These are phyloP conservation scores for Neurospora sp. DNA, from an alignment of 495 filamentous ascomycete species.

Conservation along the genomic window DNA sequence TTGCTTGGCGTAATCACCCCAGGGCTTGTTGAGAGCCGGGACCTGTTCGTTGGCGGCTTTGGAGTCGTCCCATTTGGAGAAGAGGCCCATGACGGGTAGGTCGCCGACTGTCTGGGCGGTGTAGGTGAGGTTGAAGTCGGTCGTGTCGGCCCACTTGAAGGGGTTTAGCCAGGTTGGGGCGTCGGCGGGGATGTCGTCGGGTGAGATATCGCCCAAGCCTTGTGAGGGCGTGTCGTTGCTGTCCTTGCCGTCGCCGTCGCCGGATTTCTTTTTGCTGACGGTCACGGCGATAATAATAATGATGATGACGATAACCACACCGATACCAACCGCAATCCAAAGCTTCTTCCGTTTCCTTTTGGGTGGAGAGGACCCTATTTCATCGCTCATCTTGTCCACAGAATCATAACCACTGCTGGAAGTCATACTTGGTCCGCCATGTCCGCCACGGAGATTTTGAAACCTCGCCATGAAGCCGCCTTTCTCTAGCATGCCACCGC, in stretches of 20 bases:
- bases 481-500: not conserved
- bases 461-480: not conserved
- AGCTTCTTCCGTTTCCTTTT: not conserved
- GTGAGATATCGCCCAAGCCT: slow-evolving; percentile 50
- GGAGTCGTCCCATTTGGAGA: slow-evolving; percentile 79
- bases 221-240: slow-evolving; percentile 28
- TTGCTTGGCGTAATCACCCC: slow-evolving; percentile 62
- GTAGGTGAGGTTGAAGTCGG: slow-evolving; percentile 89
- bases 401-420: not conserved
- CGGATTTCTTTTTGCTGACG: slow-evolving; percentile 53
- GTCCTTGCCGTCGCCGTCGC: slow-evolving; percentile 6
- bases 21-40: slow-evolving; percentile 61
- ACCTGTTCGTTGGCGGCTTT: slow-evolving; percentile 66
- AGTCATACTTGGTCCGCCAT: not conserved
- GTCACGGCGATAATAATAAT: slow-evolving; percentile 66
- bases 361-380: not conserved
- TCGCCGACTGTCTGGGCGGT: slow-evolving; percentile 77
- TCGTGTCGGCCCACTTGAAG: slow-evolving; percentile 86
- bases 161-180: slow-evolving; percentile 79
- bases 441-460: not conserved
- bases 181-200: slow-evolving; percentile 53
- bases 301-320: slow-evolving; percentile 53
- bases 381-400: not conserved
- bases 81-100: slow-evolving; percentile 81
- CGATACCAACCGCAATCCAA: slow-evolving; percentile 39